phyloP scores from a whole-genome alignment of 2,329 filamentous ascomycete species.

The Pestalotiopsis sp. region DNA sequence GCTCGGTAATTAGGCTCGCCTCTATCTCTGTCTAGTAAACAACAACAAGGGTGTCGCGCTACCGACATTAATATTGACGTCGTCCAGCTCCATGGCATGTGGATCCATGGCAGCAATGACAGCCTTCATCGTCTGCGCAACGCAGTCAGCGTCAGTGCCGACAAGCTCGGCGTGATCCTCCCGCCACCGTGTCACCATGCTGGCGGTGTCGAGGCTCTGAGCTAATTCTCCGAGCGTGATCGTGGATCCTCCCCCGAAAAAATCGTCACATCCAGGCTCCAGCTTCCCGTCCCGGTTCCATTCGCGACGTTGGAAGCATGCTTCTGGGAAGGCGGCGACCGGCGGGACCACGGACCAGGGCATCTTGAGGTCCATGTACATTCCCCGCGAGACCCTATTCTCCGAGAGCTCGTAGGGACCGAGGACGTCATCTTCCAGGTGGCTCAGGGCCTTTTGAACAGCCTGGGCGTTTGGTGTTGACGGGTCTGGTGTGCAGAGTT shows the following conservation, averaged over 20 bases:
- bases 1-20: too few relatives aligned
- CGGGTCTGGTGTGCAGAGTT: slow-evolving; percentile 25
- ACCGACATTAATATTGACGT: slow-evolving; percentile 1
- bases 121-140: slow-evolving; percentile 16
- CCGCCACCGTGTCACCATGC: slow-evolving; percentile 41
- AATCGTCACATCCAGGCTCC: slow-evolving; percentile 22
- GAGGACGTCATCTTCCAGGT: slow-evolving; percentile 38
- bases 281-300: slow-evolving; percentile 36
- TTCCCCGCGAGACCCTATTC: slow-evolving; percentile 37
- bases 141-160: slow-evolving; percentile 38
- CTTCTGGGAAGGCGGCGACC: slow-evolving; percentile 16
- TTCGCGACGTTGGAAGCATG: slow-evolving; percentile 34
- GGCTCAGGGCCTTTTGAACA: slow-evolving; percentile 37
- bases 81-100: not conserved
- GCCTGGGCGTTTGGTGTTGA: slow-evolving; percentile 37
- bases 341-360: slow-evolving; percentile 41
- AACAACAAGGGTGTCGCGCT: slow-evolving; percentile 2
- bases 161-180: slow-evolving; percentile 37
- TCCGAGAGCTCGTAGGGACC: slow-evolving; percentile 37
- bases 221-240: slow-evolving; percentile 27
- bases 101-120: not conserved
- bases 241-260: slow-evolving; percentile 27
- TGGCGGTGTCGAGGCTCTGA: slow-evolving; percentile 33
- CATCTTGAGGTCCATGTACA: slow-evolving; percentile 43
- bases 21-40: not conserved